These are phyloP conservation scores for Anthracocystis walkeri DNA, from an alignment of 1,284 basidiomycete genomes.

Conservation along the genomic window DNA sequence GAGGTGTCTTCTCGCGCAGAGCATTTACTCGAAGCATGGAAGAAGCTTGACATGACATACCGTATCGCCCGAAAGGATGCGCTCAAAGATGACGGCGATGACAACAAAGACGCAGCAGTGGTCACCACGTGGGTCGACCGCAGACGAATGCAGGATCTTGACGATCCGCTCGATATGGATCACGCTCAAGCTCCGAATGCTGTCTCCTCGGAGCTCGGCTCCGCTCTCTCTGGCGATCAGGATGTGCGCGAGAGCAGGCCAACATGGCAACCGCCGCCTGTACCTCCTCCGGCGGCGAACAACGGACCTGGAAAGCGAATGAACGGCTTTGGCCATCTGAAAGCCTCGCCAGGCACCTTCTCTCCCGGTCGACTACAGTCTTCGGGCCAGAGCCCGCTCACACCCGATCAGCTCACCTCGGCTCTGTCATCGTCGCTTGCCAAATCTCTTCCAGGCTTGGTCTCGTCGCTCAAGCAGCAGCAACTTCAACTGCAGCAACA, in stretches of 20 bases:
- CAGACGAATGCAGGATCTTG: slow-evolving; percentile 42
- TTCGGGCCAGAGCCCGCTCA: slow-evolving; percentile 36
- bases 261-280: slow-evolving; percentile 41
- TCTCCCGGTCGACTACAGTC: slow-evolving; percentile 29
- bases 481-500: slow-evolving; percentile 22
- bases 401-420: slow-evolving; percentile 36
- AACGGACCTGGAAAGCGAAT: slow-evolving; percentile 10
- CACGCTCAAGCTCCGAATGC: slow-evolving; percentile 56
- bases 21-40: slow-evolving; percentile 81
- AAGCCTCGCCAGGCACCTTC: slow-evolving; percentile 24
- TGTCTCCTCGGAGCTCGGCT: slow-evolving; percentile 51
- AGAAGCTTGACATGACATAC: slow-evolving; percentile 79
- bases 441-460: slow-evolving; percentile 38
- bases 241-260: slow-evolving; percentile 28
- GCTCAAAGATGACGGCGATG: slow-evolving; percentile 70
- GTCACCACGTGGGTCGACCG: slow-evolving; percentile 41
- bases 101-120: slow-evolving; percentile 19
- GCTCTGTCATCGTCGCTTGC: slow-evolving; percentile 38
- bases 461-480: slow-evolving; percentile 49
- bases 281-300: slow-evolving; percentile 15
- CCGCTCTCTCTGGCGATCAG: slow-evolving; percentile 30
- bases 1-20: slow-evolving; percentile 53
- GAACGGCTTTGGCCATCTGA: slow-evolving; percentile 23
- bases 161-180: slow-evolving; percentile 46
- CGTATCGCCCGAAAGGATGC: slow-evolving; percentile 76